Percentiles rank a stretch among this genome's conserved stretches.
phyloP scores from a whole-genome alignment of 805 yeast species.

The Geotrichum ghanense region DNA sequence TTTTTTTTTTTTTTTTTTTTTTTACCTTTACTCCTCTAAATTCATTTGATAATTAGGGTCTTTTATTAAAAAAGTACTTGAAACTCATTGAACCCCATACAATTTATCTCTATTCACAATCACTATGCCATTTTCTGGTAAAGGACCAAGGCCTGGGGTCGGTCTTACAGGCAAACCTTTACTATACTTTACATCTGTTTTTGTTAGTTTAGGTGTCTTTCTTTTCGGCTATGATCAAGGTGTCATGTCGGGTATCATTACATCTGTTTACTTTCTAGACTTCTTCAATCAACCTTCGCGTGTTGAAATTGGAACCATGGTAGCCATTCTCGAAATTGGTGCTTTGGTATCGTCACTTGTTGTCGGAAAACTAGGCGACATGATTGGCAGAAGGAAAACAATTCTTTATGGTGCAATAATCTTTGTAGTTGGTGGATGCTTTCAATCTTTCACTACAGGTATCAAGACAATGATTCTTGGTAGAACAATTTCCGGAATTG shows the following conservation, averaged over 20 bases:
- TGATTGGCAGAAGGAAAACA: constrained; percentile 66
- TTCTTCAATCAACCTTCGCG: constrained; percentile 68
- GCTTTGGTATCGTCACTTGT: constrained; percentile 70
- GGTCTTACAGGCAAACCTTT: constrained; percentile 26
- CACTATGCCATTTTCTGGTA: background rate
- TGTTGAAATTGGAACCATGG: constrained; percentile 71
- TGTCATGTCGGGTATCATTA: constrained; percentile 77
- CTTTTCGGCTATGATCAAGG: constrained; percentile 82
- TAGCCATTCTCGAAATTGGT: constrained; percentile 80
- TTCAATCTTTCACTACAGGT: constrained; percentile 52
- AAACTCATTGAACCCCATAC: too few relatives aligned
- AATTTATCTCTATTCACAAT: too few relatives aligned
- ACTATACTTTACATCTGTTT: constrained; percentile 31
- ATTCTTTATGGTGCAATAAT: constrained; percentile 69
- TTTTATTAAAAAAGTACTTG: too few relatives aligned
- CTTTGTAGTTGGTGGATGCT: constrained; percentile 66
- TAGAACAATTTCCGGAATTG: constrained; percentile 70
- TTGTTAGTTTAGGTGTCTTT: constrained; percentile 40
- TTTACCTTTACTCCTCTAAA: too few relatives aligned
- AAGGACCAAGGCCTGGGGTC: background rate
- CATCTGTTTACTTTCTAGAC: constrained; percentile 55
- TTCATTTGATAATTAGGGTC: too few relatives aligned
- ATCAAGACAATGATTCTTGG: constrained; percentile 57
- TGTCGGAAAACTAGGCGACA: constrained; percentile 70
- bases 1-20: too few relatives aligned